These are phyloP conservation scores for Aspergillus ochraceoroseus DNA, from an alignment of 2,329 filamentous ascomycete species.

Conservation along the genomic window DNA sequence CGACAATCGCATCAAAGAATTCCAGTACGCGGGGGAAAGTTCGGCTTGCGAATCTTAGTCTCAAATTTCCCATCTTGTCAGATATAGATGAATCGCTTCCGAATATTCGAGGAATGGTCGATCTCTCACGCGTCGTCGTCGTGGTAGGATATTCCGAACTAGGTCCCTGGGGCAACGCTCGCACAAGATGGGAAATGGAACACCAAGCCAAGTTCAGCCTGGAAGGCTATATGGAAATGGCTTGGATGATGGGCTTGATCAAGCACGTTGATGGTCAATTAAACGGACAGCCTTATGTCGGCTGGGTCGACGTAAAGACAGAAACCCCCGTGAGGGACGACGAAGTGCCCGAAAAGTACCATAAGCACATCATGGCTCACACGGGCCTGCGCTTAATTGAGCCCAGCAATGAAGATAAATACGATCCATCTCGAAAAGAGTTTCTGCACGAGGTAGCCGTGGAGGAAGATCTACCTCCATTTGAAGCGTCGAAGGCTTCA, in stretches of 20 bases:
- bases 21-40: neutral
- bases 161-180: conserved; percentile 89
- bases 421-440: conserved; percentile 57
- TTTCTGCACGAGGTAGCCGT: conserved; percentile 93
- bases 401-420: conserved; percentile 63
- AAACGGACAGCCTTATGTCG: conserved; percentile 92
- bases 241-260: conserved; percentile 99
- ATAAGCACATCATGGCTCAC: conserved; percentile 68
- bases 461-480: conserved; percentile 45
- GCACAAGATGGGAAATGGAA: conserved; percentile 99
- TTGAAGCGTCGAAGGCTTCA: conserved; percentile 16
- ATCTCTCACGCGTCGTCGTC: conserved; percentile 38
- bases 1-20: neutral
- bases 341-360: conserved; percentile 15
- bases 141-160: conserved; percentile 41
- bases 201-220: conserved; percentile 92
- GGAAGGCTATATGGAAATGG: conserved; percentile 97
- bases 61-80: conserved; percentile 11
- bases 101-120: conserved; percentile 35
- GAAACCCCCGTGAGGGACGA: conserved; percentile 15
- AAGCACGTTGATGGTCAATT: conserved; percentile 94
- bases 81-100: conserved; percentile 9
- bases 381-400: conserved; percentile 92
- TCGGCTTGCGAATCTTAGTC: conserved; percentile 10
- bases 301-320: conserved; percentile 48